These are phyloP conservation scores for Epichloe festucae DNA, from an alignment of 2,329 filamentous ascomycete genomes.

Conservation along the genomic window DNA sequence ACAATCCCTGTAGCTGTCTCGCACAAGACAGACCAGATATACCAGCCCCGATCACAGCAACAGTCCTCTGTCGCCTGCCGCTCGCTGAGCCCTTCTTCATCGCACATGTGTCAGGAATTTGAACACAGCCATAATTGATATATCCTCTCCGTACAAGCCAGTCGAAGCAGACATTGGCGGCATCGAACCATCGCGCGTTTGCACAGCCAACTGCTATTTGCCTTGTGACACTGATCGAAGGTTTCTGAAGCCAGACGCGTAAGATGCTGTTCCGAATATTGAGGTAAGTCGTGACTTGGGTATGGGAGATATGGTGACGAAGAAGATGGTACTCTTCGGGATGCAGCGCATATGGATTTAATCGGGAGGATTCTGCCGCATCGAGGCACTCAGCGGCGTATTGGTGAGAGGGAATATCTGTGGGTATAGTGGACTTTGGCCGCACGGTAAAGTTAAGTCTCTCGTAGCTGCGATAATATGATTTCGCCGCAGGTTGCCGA, in stretches of 20 bases:
- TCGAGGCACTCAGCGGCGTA: conserved; percentile 88
- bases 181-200: conserved; percentile 76
- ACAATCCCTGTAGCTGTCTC: conserved; percentile 77
- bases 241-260: conserved; percentile 77
- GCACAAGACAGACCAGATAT: conserved; percentile 88
- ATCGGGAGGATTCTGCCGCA: conserved; percentile 75
- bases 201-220: conserved; percentile 87
- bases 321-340: conserved; percentile 71
- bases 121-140: conserved; percentile 90
- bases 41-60: conserved; percentile 86
- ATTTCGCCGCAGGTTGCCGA: conserved; percentile 9
- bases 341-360: conserved; percentile 84
- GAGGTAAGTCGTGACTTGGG: conserved; percentile 87
- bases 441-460: conserved; percentile 43
- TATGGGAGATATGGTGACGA: conserved; percentile 67
- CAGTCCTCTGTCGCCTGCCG: conserved; percentile 47
- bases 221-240: conserved; percentile 65
- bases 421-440: conserved; percentile 74
- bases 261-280: conserved; percentile 94
- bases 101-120: conserved; percentile 37
- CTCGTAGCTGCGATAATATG: conserved; percentile 19
- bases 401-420: conserved; percentile 55
- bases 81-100: conserved; percentile 24
- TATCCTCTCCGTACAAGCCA: conserved; percentile 87
- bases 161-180: conserved; percentile 78